Evolutionary conservation across 768 basidiomycete species (phyloP).

Genomic region (Lentinus tigrinus): DNA sequence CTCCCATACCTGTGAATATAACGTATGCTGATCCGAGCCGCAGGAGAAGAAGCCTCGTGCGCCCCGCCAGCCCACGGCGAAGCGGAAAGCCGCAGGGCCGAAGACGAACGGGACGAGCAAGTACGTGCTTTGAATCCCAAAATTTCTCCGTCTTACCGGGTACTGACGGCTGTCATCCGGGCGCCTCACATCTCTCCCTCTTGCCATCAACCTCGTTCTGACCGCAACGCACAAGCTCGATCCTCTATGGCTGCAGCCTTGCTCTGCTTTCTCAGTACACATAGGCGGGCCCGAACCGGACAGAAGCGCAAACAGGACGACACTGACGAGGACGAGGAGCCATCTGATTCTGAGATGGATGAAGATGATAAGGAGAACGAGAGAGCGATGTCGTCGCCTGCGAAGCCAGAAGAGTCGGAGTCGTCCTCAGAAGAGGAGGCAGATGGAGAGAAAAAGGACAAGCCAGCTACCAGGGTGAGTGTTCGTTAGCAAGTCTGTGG

Average conservation of each 20-base stretch:
- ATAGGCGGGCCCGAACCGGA: conserved; percentile 25
- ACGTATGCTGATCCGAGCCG: conserved; percentile 2
- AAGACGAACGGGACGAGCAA: conserved; percentile 50
- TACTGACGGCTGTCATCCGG: too few relatives aligned
- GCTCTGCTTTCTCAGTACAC: too few relatives aligned
- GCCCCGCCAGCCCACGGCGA: conserved; percentile 50
- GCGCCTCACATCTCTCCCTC: too few relatives aligned
- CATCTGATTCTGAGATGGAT: conserved; percentile 6
- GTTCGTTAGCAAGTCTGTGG: too few relatives aligned
- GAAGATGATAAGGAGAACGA: conserved; percentile 14
- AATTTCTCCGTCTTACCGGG: too few relatives aligned
- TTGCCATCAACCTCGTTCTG: too few relatives aligned
- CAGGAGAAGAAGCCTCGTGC: conserved; percentile 33
- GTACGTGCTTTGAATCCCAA: conserved; percentile 35
- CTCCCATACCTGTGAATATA: not conserved
- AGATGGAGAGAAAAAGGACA: conserved; percentile 23
- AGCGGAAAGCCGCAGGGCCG: conserved; percentile 51
- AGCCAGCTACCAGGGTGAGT: conserved; percentile 34
- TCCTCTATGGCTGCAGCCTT: too few relatives aligned
- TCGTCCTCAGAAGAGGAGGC: conserved; percentile 20
- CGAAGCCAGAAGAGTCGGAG: conserved; percentile 20
- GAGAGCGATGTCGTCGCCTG: conserved; percentile 1
- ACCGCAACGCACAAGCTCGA: too few relatives aligned
- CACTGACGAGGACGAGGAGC: conserved; percentile 27
- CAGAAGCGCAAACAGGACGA: conserved; percentile 28